Evolutionary conservation across 495 filamentous ascomycete species (phyloP), one percentile per base, ranked within the genome.

Genomic region (Lepidopterella palustris): DNA sequence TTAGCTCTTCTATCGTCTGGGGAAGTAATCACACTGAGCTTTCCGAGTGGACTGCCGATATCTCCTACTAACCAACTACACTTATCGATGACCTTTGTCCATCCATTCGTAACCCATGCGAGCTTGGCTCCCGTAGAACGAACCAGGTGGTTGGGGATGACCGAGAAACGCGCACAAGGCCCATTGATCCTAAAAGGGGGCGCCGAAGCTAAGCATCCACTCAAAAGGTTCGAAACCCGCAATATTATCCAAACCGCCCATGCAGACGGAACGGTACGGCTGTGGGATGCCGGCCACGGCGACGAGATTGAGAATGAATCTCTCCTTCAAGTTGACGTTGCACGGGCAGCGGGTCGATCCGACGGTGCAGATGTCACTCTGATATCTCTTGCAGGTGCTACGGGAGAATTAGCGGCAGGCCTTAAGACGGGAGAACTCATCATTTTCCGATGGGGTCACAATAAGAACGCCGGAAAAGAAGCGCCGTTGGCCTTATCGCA

Each of bases 271-370:
- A 93, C 86, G 0, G 73, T 97, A 9, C 78, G 90, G 5, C 74
- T 97, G 10, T 98, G 91, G 90, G 93, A 98, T 71, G 80, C 84
- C 26, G 95, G 95, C 0, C 84, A 92, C 64, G 87, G 81, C 5
- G 93, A 97, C 69, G 90, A 97, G 68, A 85, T 98, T 55, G 93
- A 97, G 73, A 97, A 97, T 67, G 77, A 82, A 25, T 77, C 77
- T 11, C 80, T 89, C 31, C 76, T 97, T 45, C 91, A 97, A 74
- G 82, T 95, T 1, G 92, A 98, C 70, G 72, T 96, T 25, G 82
- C 84, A 10, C 81, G 90, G 59, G 91, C 92, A n/a, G 77, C 97
- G 5, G 85, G 86, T 35, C 80, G 90, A 25, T 83, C 80, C n/a
- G 78, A 87, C n/a, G 84, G 87, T 45, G 78, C 96, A 6, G 84